These are phyloP conservation scores for Dactylis glomerata DNA, from an alignment of 176 grass and related monocot species.

Conservation along the genomic window DNA sequence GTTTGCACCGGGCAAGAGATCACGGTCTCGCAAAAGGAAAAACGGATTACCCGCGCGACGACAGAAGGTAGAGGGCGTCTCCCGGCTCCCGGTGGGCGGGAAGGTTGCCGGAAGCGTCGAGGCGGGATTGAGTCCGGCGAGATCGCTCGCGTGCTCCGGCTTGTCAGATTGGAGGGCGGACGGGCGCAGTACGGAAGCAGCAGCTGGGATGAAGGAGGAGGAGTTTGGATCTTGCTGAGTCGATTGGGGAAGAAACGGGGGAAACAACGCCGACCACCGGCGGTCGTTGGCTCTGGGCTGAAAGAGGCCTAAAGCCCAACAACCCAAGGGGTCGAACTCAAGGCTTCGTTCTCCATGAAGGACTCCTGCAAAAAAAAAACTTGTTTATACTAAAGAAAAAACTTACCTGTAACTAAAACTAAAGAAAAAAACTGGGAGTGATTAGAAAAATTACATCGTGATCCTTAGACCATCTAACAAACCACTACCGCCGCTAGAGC, in stretches of 20 bases:
- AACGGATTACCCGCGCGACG: background rate
- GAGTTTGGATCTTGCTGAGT: constrained; percentile 1
- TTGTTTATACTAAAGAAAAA: too few species aligned
- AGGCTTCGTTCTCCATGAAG: too few species aligned
- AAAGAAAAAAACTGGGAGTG: too few species aligned
- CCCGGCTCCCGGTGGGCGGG: background rate
- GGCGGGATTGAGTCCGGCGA: too few species aligned
- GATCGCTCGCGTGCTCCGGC: background rate
- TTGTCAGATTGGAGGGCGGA: background rate
- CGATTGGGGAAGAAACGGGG: background rate
- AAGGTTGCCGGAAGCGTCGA: too few species aligned
- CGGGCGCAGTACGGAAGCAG: background rate
- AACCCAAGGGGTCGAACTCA: background rate
- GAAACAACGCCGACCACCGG: background rate
- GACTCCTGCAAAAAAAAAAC: too few species aligned
- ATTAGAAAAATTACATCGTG: too few species aligned
- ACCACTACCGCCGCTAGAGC: too few species aligned
- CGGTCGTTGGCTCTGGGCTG: background rate
- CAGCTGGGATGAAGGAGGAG: background rate
- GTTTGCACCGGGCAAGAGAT: background rate
- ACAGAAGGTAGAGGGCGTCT: background rate
- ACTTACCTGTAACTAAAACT: too few species aligned
- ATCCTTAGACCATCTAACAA: too few species aligned
- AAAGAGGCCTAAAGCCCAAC: background rate
- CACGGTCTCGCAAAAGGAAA: background rate